Base-by-base conservation (phyloP, 768 basidiomycete genomes). In the Tricholoma sp. region DNA sequence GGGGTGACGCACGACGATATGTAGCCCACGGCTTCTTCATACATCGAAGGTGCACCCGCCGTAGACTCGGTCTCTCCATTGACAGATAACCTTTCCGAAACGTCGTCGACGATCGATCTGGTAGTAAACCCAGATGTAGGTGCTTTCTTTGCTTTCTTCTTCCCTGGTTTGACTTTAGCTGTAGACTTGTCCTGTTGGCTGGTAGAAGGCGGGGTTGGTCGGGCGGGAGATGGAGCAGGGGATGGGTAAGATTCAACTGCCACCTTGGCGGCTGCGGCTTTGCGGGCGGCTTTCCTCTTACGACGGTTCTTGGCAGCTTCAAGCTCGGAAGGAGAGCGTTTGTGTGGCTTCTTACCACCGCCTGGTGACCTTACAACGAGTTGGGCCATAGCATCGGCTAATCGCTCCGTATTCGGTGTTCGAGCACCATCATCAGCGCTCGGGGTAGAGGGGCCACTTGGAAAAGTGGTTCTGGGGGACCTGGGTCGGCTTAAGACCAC, bases 1-100 rank as follows among this genome's bases (percentile, higher is more conserved):
- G 53, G 42, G 49, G 44, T 57, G 42, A 82, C 84, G 54, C 65
- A 88, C 86, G 79, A 77, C 9, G 80, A 79, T 56, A 89, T 84
- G 66, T 77, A 87, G 41, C 69, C 70, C 11, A 79, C 76, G 1
- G 87, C 87, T 56, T 83, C 82, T 53, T 84, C 73, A 63, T 84
- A 86, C 47, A 77, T 68, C 0, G 76, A 72, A 11, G 72, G 64
- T 29, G 63, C 63, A 49, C 47, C n/a, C 13, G 36, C 18, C 18
- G 44, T 63, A 65, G 17, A 66, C 67, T 64, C 63, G 15, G 64
- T 65, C 37, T 75, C 72, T 39, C 63, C 66, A 32, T 63, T 63
- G 37, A 76, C 76, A 11, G 75, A 76, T 11, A 70, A 75, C 31
- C 65, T 66, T 63, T 80, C 77, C 10, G 80, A 80, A 48, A 77